These are phyloP conservation scores for Datura wrightii DNA, from an alignment of 257 asterid genomes.

Conservation along the genomic window DNA sequence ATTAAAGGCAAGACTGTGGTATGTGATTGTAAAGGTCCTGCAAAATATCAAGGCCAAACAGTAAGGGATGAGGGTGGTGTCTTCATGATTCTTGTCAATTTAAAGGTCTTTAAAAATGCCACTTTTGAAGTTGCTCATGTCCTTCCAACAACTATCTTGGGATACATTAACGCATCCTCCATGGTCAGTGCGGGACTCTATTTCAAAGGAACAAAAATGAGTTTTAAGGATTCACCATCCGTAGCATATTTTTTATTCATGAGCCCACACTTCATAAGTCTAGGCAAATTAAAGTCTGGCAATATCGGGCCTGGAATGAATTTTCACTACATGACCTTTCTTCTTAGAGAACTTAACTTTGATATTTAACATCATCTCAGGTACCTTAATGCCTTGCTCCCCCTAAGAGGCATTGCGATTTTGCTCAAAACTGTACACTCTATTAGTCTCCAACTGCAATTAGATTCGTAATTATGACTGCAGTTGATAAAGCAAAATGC, in stretches of 20 bases:
- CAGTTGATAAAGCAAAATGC: too few species aligned
- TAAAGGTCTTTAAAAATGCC: neutral
- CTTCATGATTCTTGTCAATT: constrained; percentile 46
- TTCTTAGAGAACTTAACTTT: neutral
- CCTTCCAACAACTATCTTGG: constrained; percentile 36
- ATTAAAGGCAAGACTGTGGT: constrained; percentile 37
- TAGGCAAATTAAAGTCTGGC: constrained; percentile 38
- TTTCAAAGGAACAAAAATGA: constrained; percentile 40
- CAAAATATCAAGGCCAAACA: constrained; percentile 25
- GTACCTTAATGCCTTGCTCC: constrained; percentile 49
- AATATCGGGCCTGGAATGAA: constrained; percentile 37
- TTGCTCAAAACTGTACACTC: too few species aligned
- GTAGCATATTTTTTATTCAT: constrained; percentile 41
- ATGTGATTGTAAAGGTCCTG: neutral
- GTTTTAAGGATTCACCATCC: constrained; percentile 30
- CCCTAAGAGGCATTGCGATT: constrained; percentile 23
- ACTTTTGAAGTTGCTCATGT: constrained; percentile 34
- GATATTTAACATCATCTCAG: neutral
- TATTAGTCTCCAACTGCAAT: too few species aligned
- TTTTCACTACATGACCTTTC: constrained; percentile 36
- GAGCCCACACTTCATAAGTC: constrained; percentile 30
- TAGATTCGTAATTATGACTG: too few species aligned
- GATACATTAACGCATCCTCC: constrained; percentile 36
- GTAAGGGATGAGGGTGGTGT: constrained; percentile 47
- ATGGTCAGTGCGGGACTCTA: constrained; percentile 26